Evolutionary conservation across 768 basidiomycete genomes (phyloP), one percentile per base, ranked within the genome.

Genomic region (Suillus fuscotomentosus): DNA sequence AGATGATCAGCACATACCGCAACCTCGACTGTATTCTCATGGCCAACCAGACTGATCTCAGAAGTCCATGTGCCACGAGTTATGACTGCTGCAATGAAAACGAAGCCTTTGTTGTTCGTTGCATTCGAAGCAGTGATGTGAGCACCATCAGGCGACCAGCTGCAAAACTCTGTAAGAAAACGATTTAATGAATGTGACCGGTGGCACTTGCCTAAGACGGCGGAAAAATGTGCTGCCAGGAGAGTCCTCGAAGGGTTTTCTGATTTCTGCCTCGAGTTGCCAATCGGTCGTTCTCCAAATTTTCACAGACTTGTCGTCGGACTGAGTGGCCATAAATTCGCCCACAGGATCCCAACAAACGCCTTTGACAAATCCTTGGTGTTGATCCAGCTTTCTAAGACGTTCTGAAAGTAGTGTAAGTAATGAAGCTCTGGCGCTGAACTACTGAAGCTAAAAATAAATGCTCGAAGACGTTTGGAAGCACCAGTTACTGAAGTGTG

Each of bases 111-210:
- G 70, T 93, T 94, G 74, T 98, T 99, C 60, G 95, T 98, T 2
- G 96, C 95, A 72, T 99, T 99, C 1, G 97, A 97, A 1, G 96
- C 94, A 5, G 95, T 97, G 65, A 99, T 94, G 73, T 97, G 95
- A 2, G 97, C 93, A n/a, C 97, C 97, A 72, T 99, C 97, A 2
- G 97, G 97, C 1, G 96, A 98, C 97, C 97, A 99, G 70, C 96
- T 97, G 66, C 8, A 66, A 62, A 64, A 34, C 48, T 17, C 3
- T n/a, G 22, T 38, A 45, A 22, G 34, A 42, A 15, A 31, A 6
- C 31, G 51, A 55, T 34, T 36, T n/a, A 20, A 34, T 27, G 10
- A 3, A 62, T n/a, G 43, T 20, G 62, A 41, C 38, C 10, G 22
- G 36, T 1, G 55, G 22, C 20, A 63, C 55, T 63, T 76, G 92